phyloP scores from a whole-genome alignment of 2,329 filamentous ascomycete genomes.

The Fusarium hainanense region DNA sequence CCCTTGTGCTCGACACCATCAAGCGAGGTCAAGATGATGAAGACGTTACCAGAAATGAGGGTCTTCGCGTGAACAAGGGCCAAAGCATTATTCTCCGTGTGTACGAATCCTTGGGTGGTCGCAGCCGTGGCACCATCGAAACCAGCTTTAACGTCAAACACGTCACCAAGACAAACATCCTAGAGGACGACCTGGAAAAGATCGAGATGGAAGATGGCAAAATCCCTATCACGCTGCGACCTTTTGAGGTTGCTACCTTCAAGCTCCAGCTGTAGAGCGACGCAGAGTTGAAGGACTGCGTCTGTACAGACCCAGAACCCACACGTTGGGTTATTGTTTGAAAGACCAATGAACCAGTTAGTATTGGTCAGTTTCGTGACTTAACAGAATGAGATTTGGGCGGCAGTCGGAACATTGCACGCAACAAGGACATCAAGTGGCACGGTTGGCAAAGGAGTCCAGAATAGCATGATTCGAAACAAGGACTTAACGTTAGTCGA shows the following conservation, averaged over 20 bases:
- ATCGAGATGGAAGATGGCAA: constrained; percentile 61
- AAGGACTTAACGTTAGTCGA: constrained; percentile 29
- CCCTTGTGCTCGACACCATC: constrained; percentile 85
- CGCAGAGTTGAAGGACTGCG: constrained; percentile 42
- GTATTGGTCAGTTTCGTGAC: not conserved
- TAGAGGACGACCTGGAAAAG: constrained; percentile 87
- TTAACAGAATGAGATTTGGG: not conserved
- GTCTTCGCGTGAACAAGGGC: constrained; percentile 73
- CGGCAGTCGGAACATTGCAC: not conserved
- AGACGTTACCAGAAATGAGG: constrained; percentile 72
- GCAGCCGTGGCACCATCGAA: constrained; percentile 75
- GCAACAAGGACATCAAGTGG: not conserved
- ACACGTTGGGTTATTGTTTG: constrained; percentile 15
- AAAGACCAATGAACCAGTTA: not conserved
- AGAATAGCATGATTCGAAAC: constrained; percentile 17
- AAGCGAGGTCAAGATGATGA: constrained; percentile 94
- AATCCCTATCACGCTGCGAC: constrained; percentile 73
- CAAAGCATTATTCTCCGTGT: constrained; percentile 84
- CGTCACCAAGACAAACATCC: constrained; percentile 83
- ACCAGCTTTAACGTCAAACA: constrained; percentile 77
- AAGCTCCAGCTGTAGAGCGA: constrained; percentile 65
- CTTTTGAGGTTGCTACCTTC: constrained; percentile 89
- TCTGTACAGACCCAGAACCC: constrained; percentile 39
- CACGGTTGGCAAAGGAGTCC: not conserved
- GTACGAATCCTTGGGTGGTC: constrained; percentile 90